A percentile compares a stretch with the other conserved stretches of the same genome.
Evolutionary conservation across 2,329 filamentous ascomycete species (phyloP).

Genomic region (Claviceps lovelessii): DNA sequence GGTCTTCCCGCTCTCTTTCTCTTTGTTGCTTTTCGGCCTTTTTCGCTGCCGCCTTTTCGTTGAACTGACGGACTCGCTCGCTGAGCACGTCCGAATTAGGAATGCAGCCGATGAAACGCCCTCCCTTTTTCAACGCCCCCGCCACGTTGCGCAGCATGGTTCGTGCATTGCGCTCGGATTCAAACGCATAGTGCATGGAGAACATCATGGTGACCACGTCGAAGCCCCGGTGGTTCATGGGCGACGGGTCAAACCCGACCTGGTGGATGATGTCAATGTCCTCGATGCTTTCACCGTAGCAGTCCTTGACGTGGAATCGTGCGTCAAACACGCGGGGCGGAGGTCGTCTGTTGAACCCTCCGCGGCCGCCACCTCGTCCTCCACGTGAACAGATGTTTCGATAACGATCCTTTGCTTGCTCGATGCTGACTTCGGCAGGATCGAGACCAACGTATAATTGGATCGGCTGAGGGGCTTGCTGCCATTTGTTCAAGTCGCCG

Average conservation of each 20-base stretch:
- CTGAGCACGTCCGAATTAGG: slow-evolving; percentile 92
- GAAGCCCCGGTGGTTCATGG: slow-evolving; percentile 67
- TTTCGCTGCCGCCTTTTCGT: slow-evolving; percentile 35
- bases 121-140: slow-evolving; percentile 80
- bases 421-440: slow-evolving; percentile 81
- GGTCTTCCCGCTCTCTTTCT: slow-evolving; percentile 14
- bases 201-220: slow-evolving; percentile 99
- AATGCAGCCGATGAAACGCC: slow-evolving; percentile 85
- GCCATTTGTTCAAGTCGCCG: slow-evolving; percentile 90
- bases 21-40: slow-evolving; percentile 29
- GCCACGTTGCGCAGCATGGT: slow-evolving; percentile 91
- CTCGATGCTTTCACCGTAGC: slow-evolving; percentile 71
- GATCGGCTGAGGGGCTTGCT: slow-evolving; percentile 81
- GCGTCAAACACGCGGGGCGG: slow-evolving; percentile 59
- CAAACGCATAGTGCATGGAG: slow-evolving; percentile 97
- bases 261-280: slow-evolving; percentile 69
- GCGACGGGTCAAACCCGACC: slow-evolving; percentile 71
- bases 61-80: slow-evolving; percentile 61
- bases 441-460: slow-evolving; percentile 89
- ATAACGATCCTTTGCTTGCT: slow-evolving; percentile 79
- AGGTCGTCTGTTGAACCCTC: slow-evolving; percentile 32
- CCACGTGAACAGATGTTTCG: slow-evolving; percentile 51
- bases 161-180: slow-evolving; percentile 76
- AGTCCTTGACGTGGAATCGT: slow-evolving; percentile 83
- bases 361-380: slow-evolving; percentile 41